Conservation (phyloP, 371 early-diverging fungal species). For the Chytridiales sp. region DNA sequence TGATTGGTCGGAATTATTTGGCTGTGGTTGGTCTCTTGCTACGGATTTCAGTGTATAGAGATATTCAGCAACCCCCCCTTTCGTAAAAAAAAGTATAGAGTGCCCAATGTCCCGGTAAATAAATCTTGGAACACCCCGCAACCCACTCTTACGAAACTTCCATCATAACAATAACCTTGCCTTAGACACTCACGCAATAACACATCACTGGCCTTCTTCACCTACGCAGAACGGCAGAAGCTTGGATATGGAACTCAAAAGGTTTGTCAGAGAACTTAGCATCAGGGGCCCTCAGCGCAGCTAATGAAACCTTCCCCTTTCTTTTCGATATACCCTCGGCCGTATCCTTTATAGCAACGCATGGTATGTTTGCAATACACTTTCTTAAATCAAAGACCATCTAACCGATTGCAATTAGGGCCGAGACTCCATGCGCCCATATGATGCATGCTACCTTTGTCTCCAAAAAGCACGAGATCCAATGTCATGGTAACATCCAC, state of each 20-base stretch:
- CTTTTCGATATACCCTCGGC: background rate
- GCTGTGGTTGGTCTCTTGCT: too few relatives aligned
- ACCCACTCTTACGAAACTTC: too few relatives aligned
- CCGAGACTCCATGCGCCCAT: conserved; percentile 80
- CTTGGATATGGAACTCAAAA: conserved; percentile 90
- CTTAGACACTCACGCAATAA: conserved; percentile 97
- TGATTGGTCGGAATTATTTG: too few relatives aligned
- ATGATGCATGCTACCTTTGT: conserved; percentile 89
- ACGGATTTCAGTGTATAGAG: too few relatives aligned
- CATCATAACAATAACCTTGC: too few relatives aligned
- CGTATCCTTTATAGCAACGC: conserved; percentile 26
- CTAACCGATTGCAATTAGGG: conserved; percentile 81
- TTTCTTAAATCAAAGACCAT: background rate
- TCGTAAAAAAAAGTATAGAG: too few relatives aligned
- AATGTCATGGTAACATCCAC: conserved; percentile 65
- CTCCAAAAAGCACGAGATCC: conserved; percentile 84
- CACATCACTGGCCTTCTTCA: conserved; percentile 92
- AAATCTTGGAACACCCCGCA: too few relatives aligned
- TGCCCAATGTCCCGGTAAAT: too few relatives aligned
- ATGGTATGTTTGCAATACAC: conserved; percentile 17
- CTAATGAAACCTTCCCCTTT: background rate
- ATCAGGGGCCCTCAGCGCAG: background rate
- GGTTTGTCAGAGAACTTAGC: conserved; percentile 43
- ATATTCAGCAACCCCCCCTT: too few relatives aligned
- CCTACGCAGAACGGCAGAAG: conserved; percentile 84